Base-by-base conservation (phyloP, 192 early-diverging fungal species). In the Umbelopsis vinacea region DNA sequence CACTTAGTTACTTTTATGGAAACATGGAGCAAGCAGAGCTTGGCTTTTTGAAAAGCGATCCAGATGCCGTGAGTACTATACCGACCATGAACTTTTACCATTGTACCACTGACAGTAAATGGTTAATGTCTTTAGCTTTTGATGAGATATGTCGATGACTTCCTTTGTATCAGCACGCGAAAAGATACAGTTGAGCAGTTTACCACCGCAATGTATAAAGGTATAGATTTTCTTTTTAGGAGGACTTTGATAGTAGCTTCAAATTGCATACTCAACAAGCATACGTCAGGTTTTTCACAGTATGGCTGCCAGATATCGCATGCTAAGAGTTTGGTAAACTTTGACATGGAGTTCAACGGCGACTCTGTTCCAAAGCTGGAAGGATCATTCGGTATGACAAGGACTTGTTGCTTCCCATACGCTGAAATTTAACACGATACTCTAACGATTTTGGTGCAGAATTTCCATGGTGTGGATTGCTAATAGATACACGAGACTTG, bases 381-480 rank as follows among this genome's bases (percentile, higher is more conserved):
- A 12, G 10, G 38, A 24, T 43, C 53, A 38, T 52, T 54, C 47
- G 71, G 46, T 26, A 68, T 50, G 29, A 17, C n/a, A 19, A 67
- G 21, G 21, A 24, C 22, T 4, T n/a, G n/a, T 29, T 29, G 9
- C 40, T 43, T 12, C 0, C 3, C 8, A 24, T 21, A 26, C 11
- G 15, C 12, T 0, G 11, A 24, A 14, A 15, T 26, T n/a, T 11
- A 43, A 43, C 11, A 33, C 26, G 17, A 60, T 82, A 14, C 22
- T 0, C 29, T 26, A 2, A 45, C 6, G 15, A 50, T 40, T 23
- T 66, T 6, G 14, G 22, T 19, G 21, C 75, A 92, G 90, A 87
- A 19, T 90, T 93, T 78, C 89, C 89, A 11, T 98, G 94, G 90
- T 96, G 94, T 74, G 96, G 95, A 1, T 78, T 94, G 17, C 76